Evolutionary conservation across 768 basidiomycete genomes (phyloP).

Genomic region (Tulasnella sp.): DNA sequence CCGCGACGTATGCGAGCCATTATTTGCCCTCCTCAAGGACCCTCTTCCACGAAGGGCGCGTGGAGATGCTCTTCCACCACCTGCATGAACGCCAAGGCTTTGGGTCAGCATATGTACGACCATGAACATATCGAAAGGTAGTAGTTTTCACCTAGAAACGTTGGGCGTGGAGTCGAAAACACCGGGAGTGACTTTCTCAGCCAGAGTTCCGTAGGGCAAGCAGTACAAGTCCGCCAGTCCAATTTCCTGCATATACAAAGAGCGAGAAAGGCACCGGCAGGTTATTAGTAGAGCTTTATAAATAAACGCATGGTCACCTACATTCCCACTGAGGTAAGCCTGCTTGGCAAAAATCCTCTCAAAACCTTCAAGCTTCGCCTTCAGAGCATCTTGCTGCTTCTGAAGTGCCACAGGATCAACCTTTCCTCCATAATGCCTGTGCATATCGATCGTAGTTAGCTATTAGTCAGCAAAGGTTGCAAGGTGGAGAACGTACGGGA

Average conservation of each 20-base stretch:
- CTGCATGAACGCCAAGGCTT: background rate
- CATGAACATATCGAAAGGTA: background rate
- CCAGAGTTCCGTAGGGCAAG: background rate
- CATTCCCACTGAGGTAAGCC: background rate
- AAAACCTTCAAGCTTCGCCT: background rate
- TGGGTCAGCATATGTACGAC: background rate
- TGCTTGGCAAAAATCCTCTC: slow-evolving; percentile 5
- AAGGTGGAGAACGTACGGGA: slow-evolving; percentile 7
- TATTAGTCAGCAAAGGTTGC: background rate
- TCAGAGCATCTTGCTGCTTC: background rate
- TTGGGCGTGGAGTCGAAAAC: background rate
- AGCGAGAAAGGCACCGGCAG: background rate
- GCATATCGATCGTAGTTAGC: too few relatives aligned
- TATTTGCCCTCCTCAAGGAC: background rate
- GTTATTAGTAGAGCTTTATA: background rate
- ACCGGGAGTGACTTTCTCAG: background rate
- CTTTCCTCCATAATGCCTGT: background rate
- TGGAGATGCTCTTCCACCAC: slow-evolving; percentile 5
- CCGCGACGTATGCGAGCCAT: too few relatives aligned
- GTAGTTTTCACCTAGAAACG: background rate
- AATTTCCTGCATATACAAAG: background rate
- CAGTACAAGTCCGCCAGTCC: slow-evolving; percentile 7
- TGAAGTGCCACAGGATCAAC: background rate
- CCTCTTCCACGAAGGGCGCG: slow-evolving; percentile 8
- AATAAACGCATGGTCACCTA: background rate